Evolutionary conservation across 2,329 filamentous ascomycete genomes (phyloP).

Genomic region (Aaosphaeria pasadenensis): DNA sequence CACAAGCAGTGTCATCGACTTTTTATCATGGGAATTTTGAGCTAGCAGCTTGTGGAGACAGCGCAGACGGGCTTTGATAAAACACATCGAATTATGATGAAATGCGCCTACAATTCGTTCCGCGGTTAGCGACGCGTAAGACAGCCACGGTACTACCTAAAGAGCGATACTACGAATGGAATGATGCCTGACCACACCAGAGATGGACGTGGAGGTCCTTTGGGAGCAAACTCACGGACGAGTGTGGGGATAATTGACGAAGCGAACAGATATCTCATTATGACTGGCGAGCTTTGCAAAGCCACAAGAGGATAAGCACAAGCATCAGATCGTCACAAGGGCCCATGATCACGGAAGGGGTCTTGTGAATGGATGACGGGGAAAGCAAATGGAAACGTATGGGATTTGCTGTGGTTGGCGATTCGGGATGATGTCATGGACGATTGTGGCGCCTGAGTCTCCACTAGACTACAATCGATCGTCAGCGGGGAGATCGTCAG

Average conservation of each 20-base stretch:
- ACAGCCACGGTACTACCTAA: background rate
- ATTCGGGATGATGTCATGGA: too few relatives aligned
- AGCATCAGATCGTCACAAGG: too few relatives aligned
- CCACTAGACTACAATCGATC: too few relatives aligned
- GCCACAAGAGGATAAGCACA: too few relatives aligned
- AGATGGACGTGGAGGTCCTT: background rate
- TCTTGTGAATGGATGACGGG: background rate
- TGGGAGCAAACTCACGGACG: background rate
- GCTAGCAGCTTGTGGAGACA: background rate
- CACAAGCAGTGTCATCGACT: background rate
- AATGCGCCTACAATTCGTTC: background rate
- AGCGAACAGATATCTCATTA: background rate
- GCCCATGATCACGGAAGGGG: background rate
- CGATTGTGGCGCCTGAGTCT: too few relatives aligned
- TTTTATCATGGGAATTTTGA: too few relatives aligned
- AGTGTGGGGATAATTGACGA: background rate
- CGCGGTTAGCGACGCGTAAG: background rate
- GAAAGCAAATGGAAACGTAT: background rate
- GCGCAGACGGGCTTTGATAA: background rate
- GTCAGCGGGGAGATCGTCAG: too few relatives aligned
- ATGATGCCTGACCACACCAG: background rate
- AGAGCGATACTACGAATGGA: background rate
- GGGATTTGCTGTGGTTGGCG: too few relatives aligned
- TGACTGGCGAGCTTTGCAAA: too few relatives aligned
- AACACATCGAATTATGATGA: conserved; percentile 3